phyloP scores from a whole-genome alignment of 192 early-diverging fungal genomes.

The Thamnidium elegans region DNA sequence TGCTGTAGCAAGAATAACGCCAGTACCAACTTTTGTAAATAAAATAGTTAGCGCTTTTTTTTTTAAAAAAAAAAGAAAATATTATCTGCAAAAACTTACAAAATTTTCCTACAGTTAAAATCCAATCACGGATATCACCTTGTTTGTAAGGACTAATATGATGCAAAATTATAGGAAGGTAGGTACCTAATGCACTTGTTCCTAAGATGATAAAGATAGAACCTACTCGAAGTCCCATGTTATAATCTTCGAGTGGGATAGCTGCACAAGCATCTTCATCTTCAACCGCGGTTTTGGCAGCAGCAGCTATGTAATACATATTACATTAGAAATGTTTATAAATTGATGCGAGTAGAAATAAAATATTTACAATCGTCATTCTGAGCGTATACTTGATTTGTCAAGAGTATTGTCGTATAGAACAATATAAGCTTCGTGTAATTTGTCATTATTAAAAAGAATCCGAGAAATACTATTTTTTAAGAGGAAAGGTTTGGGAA shows the following conservation, averaged over 20 bases:
- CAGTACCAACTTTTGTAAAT: slow-evolving; percentile 48
- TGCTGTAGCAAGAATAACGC: slow-evolving; percentile 67
- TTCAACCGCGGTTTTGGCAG: not conserved
- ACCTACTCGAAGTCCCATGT: slow-evolving; percentile 30
- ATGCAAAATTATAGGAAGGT: slow-evolving; percentile 26
- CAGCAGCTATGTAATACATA: too few species aligned
- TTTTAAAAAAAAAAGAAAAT: too few species aligned
- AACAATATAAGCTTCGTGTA: too few species aligned
- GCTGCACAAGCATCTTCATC: slow-evolving; percentile 1
- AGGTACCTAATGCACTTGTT: slow-evolving; percentile 28
- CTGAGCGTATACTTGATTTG: too few species aligned
- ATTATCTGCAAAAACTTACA: too few species aligned
- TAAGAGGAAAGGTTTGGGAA: too few species aligned
- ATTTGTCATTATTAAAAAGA: too few species aligned
- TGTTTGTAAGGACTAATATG: slow-evolving; percentile 18
- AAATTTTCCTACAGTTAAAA: slow-evolving; percentile 32
- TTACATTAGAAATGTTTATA: too few species aligned
- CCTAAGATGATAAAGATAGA: slow-evolving; percentile 36
- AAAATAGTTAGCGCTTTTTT: not conserved
- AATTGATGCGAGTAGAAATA: too few species aligned
- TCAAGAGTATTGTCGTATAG: too few species aligned
- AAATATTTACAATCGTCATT: too few species aligned
- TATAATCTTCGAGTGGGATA: slow-evolving; percentile 20
- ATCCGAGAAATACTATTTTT: too few species aligned
- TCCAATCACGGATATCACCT: slow-evolving; percentile 25